phyloP scores from a whole-genome alignment of 2,329 filamentous ascomycete genomes.

The Madurella mycetomatis region DNA sequence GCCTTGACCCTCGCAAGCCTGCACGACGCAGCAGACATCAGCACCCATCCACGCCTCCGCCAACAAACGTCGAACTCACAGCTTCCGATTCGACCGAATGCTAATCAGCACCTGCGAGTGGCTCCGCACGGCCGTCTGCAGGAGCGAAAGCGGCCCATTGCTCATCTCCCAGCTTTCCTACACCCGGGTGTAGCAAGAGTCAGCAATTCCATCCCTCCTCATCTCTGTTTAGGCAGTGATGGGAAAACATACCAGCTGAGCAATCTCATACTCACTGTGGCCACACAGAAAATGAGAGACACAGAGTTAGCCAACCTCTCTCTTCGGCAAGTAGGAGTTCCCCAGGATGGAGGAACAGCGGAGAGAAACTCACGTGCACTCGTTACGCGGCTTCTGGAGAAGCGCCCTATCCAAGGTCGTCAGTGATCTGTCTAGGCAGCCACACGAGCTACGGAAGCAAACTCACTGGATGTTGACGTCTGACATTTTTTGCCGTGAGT shows the following conservation, averaged over 20 bases:
- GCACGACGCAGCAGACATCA: neutral
- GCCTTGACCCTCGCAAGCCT: slow-evolving; percentile 89
- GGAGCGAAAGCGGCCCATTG: slow-evolving; percentile 80
- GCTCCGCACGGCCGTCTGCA: slow-evolving; percentile 91
- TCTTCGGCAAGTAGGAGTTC: too few relatives aligned
- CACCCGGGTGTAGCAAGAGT: slow-evolving; percentile 32
- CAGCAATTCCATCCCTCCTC: slow-evolving; percentile 28
- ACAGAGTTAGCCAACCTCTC: slow-evolving; percentile 3
- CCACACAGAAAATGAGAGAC: neutral
- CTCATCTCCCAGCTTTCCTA: slow-evolving; percentile 37
- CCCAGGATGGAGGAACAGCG: too few relatives aligned
- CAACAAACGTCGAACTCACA: slow-evolving; percentile 35
- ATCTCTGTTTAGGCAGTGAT: slow-evolving; percentile 47
- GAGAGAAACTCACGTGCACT: slow-evolving; percentile 24
- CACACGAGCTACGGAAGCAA: neutral
- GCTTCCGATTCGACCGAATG: slow-evolving; percentile 96
- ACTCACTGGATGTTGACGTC: slow-evolving; percentile 69
- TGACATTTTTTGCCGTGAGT: slow-evolving; percentile 46
- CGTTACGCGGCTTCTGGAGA: slow-evolving; percentile 26
- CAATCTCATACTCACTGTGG: slow-evolving; percentile 81
- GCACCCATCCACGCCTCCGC: neutral
- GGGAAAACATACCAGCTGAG: slow-evolving; percentile 44
- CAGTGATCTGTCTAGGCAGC: slow-evolving; percentile 26
- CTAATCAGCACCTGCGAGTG: slow-evolving; percentile 96
- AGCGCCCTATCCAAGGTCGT: slow-evolving; percentile 23